phyloP scores from a whole-genome alignment of 1,284 basidiomycete genomes.

The Agroathelia rolfsii region DNA sequence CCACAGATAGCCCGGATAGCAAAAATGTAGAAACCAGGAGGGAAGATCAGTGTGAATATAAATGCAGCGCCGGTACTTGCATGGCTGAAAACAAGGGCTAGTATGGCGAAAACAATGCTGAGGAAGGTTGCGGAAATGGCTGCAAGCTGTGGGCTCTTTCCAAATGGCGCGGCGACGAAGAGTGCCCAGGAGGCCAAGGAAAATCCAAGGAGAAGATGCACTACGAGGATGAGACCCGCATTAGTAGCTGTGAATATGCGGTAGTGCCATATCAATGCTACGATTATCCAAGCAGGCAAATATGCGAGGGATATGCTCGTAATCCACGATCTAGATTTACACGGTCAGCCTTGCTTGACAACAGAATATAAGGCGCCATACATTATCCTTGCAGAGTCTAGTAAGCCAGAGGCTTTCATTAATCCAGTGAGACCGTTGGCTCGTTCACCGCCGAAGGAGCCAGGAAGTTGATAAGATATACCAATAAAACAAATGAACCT shows the following conservation, averaged over 20 bases:
- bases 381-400: slow-evolving; percentile 56
- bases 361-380: slow-evolving; percentile 18
- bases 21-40: slow-evolving; percentile 67
- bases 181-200: slow-evolving; percentile 62
- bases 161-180: slow-evolving; percentile 58
- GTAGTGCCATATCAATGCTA: slow-evolving; percentile 52
- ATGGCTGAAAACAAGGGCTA: slow-evolving; percentile 48
- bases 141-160: slow-evolving; percentile 63
- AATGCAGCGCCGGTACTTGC: slow-evolving; percentile 39
- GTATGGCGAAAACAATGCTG: slow-evolving; percentile 54
- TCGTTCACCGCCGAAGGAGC: slow-evolving; percentile 52
- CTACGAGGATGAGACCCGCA: slow-evolving; percentile 47
- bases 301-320: slow-evolving; percentile 43
- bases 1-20: slow-evolving; percentile 57
- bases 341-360: slow-evolving; percentile 2
- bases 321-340: slow-evolving; percentile 51
- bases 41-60: slow-evolving; percentile 63
- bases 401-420: slow-evolving; percentile 66
- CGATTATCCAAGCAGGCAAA: slow-evolving; percentile 57
- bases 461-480: slow-evolving; percentile 65
- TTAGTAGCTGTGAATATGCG: slow-evolving; percentile 57
- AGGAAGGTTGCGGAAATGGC: slow-evolving; percentile 60
- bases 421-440: slow-evolving; percentile 52
- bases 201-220: slow-evolving; percentile 61
- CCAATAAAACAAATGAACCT: slow-evolving; percentile 61